Conservation (phyloP, 768 basidiomycete genomes). For the Lentinula lateritia region DNA sequence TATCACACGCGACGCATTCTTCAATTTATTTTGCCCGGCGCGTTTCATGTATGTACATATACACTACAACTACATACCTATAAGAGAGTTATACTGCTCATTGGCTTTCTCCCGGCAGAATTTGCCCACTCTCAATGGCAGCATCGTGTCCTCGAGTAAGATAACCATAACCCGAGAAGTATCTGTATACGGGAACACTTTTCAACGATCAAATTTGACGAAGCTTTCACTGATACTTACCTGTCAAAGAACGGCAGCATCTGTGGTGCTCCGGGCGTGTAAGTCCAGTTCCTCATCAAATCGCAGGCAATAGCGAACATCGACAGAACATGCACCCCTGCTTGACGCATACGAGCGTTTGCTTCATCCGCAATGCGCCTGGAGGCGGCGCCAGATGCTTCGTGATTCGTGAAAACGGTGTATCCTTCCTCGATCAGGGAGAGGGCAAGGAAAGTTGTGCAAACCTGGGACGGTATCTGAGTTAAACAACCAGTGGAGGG, state of each 20-base stretch:
- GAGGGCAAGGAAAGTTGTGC: conserved; percentile 42
- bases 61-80: too few species aligned
- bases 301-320: conserved; percentile 38
- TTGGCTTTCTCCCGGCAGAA: conserved; percentile 14
- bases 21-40: too few species aligned
- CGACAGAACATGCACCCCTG: conserved; percentile 40
- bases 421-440: conserved; percentile 41
- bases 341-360: conserved; percentile 42
- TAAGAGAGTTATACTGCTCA: not conserved
- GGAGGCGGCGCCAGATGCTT: conserved; percentile 39
- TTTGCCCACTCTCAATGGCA: conserved; percentile 21
- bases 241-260: conserved; percentile 39
- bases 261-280: conserved; percentile 36
- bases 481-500: not conserved
- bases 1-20: too few species aligned
- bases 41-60: too few species aligned
- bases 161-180: conserved; percentile 24
- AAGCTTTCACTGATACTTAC: conserved; percentile 20
- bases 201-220: not conserved
- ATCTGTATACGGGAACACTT: conserved; percentile 13
- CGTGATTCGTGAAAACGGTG: conserved; percentile 41
- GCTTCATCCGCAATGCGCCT: conserved; percentile 35
- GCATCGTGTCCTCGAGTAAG: conserved; percentile 25
- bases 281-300: conserved; percentile 48
- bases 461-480: conserved; percentile 26